These are phyloP conservation scores for Globisporangium heterothallicum DNA, from an alignment of 352 stramenopile species.

Conservation along the genomic window DNA sequence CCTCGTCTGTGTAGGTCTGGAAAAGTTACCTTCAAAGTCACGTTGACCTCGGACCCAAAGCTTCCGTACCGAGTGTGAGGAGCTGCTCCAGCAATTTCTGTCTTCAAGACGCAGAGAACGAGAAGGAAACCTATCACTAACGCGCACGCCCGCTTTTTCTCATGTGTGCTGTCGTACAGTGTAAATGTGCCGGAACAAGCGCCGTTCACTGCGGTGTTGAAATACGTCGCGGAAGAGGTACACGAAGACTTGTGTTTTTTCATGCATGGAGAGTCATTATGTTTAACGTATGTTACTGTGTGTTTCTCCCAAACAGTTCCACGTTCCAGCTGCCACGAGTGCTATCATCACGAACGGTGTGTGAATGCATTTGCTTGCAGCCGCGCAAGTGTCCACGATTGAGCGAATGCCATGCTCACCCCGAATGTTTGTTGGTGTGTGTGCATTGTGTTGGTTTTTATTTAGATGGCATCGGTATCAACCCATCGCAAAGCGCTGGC, in stretches of 20 bases:
- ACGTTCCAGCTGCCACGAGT: constrained; percentile 71
- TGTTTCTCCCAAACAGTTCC: constrained; percentile 38
- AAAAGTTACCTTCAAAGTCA: constrained; percentile 87
- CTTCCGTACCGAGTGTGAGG: constrained; percentile 75
- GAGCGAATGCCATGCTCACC: no score
- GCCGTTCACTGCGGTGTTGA: constrained; percentile 80
- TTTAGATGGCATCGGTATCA: constrained; percentile 82
- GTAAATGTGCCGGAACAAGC: constrained; percentile 79
- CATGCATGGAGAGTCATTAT: neutral
- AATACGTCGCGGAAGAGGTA: constrained; percentile 82
- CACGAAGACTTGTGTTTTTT: no score
- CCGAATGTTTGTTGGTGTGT: no score
- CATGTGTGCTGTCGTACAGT: constrained; percentile 18
- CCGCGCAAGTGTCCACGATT: no score
- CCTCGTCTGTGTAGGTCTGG: constrained; percentile 25
- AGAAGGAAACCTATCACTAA: neutral
- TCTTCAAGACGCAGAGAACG: neutral
- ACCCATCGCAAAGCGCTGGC: constrained; percentile 74
- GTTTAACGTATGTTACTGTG: neutral
- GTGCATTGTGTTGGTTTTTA: no score
- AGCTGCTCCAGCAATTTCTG: constrained; percentile 2
- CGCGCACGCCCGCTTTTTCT: neutral
- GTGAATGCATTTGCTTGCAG: no score
- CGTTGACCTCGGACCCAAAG: constrained; percentile 83
- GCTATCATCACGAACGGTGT: constrained; percentile 86